Percentiles rank a stretch among this genome's conserved stretches.
phyloP scores from a whole-genome alignment of 768 basidiomycete genomes.

The Calocybe indica region DNA sequence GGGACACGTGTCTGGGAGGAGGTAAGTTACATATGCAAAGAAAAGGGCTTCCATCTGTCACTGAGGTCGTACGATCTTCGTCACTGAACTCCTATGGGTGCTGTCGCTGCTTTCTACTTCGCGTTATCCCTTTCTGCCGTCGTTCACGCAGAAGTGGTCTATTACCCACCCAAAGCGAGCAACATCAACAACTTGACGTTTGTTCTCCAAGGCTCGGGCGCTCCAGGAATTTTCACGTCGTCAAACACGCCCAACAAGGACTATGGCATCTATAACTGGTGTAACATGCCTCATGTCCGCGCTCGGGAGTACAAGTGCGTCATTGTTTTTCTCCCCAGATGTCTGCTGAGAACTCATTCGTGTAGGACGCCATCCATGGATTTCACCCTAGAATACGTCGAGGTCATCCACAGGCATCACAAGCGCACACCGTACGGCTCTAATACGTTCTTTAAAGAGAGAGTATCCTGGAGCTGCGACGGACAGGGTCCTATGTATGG shows the following conservation, averaged over 20 bases:
- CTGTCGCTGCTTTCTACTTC: too few relatives aligned
- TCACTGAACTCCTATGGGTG: not conserved
- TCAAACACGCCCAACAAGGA: slow-evolving; percentile 29
- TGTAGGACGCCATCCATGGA: slow-evolving; percentile 28
- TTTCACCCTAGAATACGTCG: slow-evolving; percentile 38
- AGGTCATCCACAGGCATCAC: slow-evolving; percentile 48
- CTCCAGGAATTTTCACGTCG: slow-evolving; percentile 41
- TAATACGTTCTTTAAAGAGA: slow-evolving; percentile 46
- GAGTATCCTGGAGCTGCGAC: slow-evolving; percentile 36
- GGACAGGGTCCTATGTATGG: slow-evolving; percentile 33
- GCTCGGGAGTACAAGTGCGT: slow-evolving; percentile 37
- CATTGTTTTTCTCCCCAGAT: too few relatives aligned
- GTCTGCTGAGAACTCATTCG: not conserved
- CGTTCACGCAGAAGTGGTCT: slow-evolving; percentile 15
- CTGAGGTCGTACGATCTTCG: slow-evolving; percentile 3
- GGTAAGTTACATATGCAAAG: too few relatives aligned
- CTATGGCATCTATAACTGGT: slow-evolving; percentile 48
- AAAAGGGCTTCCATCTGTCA: not conserved
- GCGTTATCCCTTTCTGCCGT: not conserved
- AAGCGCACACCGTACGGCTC: slow-evolving; percentile 46
- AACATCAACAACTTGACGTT: slow-evolving; percentile 39
- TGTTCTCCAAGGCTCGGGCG: slow-evolving; percentile 32
- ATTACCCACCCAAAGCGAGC: slow-evolving; percentile 33
- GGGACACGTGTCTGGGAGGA: too few relatives aligned
- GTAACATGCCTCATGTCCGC: slow-evolving; percentile 50